These are phyloP conservation scores for Endocalyx cinctus DNA, from an alignment of 2,329 filamentous ascomycete genomes.

Conservation along the genomic window DNA sequence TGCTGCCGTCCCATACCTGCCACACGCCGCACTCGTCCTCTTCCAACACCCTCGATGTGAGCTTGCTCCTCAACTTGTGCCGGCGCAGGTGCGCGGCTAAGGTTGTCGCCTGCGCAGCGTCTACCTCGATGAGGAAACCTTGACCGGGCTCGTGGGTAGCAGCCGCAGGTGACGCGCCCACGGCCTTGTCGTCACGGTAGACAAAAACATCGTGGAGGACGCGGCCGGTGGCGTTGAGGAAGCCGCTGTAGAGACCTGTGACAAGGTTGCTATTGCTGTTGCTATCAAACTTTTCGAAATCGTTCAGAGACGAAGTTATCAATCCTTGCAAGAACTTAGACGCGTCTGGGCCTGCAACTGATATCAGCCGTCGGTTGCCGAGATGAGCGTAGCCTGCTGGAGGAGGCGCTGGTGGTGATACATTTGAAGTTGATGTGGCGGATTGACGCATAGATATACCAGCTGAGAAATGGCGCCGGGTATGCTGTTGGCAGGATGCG, in stretches of 20 bases:
- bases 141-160: too few species aligned
- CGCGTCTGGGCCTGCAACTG: slow-evolving; percentile 73
- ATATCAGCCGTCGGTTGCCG: slow-evolving; percentile 72
- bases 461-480: slow-evolving; percentile 15
- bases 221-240: slow-evolving; percentile 80
- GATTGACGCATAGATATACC: too few species aligned
- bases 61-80: slow-evolving; percentile 80
- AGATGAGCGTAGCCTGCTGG: slow-evolving; percentile 54
- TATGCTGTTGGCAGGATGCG: slow-evolving; percentile 23
- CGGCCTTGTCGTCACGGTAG: slow-evolving; percentile 53
- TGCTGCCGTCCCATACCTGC: slow-evolving; percentile 62
- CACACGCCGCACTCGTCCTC: slow-evolving; percentile 64
- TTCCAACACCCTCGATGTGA: slow-evolving; percentile 63
- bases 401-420: slow-evolving; percentile 25
- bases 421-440: slow-evolving; percentile 17
- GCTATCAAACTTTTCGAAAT: slow-evolving; percentile 1
- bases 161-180: slow-evolving; percentile 24
- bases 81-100: slow-evolving; percentile 72
- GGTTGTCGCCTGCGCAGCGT: slow-evolving; percentile 57
- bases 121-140: slow-evolving; percentile 75
- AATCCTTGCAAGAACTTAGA: slow-evolving; percentile 84
- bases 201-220: slow-evolving; percentile 88
- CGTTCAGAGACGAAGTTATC: slow-evolving; percentile 66
- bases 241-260: slow-evolving; percentile 60
- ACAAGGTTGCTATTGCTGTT: background rate